A percentile compares a stretch with the other conserved stretches of the same genome.
These are phyloP conservation scores for Musa balbisiana DNA, from an alignment of 202 grass and related monocot species.

Conservation along the genomic window DNA sequence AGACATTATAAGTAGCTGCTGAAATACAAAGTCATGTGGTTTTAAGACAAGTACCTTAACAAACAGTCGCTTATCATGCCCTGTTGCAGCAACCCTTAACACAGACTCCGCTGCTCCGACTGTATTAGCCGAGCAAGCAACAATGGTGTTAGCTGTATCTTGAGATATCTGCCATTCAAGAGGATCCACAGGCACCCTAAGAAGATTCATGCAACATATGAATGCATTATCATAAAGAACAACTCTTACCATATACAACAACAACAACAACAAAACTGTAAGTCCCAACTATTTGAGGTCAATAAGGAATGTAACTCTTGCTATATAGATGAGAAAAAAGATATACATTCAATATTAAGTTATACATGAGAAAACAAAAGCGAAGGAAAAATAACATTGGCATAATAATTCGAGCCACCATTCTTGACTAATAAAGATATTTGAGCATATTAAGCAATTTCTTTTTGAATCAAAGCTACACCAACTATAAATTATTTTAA, in stretches of 20 bases:
- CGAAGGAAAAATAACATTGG: too few relatives aligned
- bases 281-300: not conserved
- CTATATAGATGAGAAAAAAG: too few relatives aligned
- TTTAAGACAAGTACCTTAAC: slow-evolving; percentile 51
- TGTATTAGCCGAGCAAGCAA: slow-evolving; percentile 90
- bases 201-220: not conserved
- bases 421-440: too few relatives aligned
- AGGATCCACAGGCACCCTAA: slow-evolving; percentile 93
- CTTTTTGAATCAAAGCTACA: too few relatives aligned
- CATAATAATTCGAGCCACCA: too few relatives aligned
- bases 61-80: slow-evolving; percentile 90
- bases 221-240: not conserved
- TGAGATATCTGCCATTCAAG: slow-evolving; percentile 97
- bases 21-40: slow-evolving; percentile 3
- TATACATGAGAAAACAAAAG: too few relatives aligned
- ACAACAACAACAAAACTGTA: not conserved
- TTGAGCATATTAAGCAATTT: too few relatives aligned
- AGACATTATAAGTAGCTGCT: slow-evolving; percentile 28
- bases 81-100: slow-evolving; percentile 83
- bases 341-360: too few relatives aligned
- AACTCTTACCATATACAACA: not conserved
- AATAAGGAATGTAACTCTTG: not conserved
- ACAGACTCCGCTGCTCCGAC: slow-evolving; percentile 91
- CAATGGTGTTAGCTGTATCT: slow-evolving; percentile 81
- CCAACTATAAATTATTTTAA: too few relatives aligned